Evolutionary conservation across 176 grass and related monocot species (phyloP).

Genomic region (Oropetium thomaeum): DNA sequence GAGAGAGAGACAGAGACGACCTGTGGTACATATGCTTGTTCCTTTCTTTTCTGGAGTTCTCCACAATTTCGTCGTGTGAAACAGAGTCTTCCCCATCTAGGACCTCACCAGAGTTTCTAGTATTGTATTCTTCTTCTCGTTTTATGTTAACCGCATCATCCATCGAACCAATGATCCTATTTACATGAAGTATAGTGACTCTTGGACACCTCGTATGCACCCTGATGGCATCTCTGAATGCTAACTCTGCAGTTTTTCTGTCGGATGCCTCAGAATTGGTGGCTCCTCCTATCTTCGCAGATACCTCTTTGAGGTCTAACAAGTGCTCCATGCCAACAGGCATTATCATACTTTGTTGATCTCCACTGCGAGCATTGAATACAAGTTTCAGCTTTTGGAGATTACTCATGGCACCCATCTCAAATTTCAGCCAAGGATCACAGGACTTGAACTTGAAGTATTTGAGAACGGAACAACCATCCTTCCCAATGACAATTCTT

Average conservation of each 20-base stretch:
- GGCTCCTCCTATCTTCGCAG: not conserved
- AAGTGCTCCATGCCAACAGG: not conserved
- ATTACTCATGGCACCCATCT: slow-evolving; percentile 5
- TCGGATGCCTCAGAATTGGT: not conserved
- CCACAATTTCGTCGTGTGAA: too few relatives aligned
- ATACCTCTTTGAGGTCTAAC: not conserved
- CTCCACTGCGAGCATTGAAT: not conserved
- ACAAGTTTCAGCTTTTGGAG: not conserved
- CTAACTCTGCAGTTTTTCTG: not conserved
- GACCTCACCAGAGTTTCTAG: too few relatives aligned
- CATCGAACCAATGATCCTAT: not conserved
- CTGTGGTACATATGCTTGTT: too few relatives aligned
- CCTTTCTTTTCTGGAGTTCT: too few relatives aligned
- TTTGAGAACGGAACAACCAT: not conserved
- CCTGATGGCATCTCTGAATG: not conserved
- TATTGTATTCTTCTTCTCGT: not conserved
- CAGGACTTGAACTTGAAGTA: not conserved
- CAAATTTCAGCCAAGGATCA: not conserved
- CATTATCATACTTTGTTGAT: not conserved
- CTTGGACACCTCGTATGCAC: not conserved
- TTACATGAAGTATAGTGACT: not conserved
- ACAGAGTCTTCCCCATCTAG: too few relatives aligned
- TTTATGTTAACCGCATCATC: not conserved
- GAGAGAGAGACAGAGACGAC: too few relatives aligned
- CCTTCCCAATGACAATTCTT: slow-evolving; percentile 2